A percentile compares a stretch with the other conserved stretches of the same genome.
phyloP scores from a whole-genome alignment of 352 stramenopile genomes.

The Thraustochytrium striatum region DNA sequence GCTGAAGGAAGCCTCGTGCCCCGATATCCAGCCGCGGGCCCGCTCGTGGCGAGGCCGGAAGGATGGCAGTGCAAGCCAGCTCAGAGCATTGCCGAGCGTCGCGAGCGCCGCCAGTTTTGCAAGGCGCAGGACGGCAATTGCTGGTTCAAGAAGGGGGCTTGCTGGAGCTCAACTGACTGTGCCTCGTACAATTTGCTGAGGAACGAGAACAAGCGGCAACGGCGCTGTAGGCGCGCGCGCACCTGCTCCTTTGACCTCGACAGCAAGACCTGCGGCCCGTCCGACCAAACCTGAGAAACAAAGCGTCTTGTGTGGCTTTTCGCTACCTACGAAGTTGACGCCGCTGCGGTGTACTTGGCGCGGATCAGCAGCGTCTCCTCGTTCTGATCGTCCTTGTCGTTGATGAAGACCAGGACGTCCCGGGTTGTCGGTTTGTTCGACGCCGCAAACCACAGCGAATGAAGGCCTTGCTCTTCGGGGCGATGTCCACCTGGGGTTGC shows the following conservation, averaged over 20 bases:
- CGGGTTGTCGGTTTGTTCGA: constrained; percentile 58
- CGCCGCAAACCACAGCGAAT: constrained; percentile 59
- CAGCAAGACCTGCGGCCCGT: not conserved
- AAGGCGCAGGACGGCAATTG: not conserved
- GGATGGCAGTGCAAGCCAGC: too few species aligned
- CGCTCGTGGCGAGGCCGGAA: too few species aligned
- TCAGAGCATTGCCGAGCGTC: too few species aligned
- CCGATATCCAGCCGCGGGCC: too few species aligned
- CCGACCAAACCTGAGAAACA: not conserved
- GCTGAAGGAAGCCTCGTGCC: not conserved
- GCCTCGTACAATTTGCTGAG: not conserved
- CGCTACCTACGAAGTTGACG: not conserved
- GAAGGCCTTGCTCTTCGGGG: constrained; percentile 46
- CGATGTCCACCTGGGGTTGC: constrained; percentile 12
- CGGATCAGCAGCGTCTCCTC: constrained; percentile 86
- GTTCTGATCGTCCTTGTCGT: constrained; percentile 81
- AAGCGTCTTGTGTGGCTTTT: not conserved
- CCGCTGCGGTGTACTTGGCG: constrained; percentile 54
- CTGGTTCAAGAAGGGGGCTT: not conserved
- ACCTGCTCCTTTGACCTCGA: not conserved
- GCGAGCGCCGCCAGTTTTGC: not conserved
- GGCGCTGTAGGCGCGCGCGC: not conserved
- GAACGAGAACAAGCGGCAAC: not conserved
- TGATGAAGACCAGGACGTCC: constrained; percentile 82
- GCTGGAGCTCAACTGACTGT: not conserved